phyloP scores from a whole-genome alignment of 2,329 filamentous ascomycete genomes.

The Coniochaeta sp. region DNA sequence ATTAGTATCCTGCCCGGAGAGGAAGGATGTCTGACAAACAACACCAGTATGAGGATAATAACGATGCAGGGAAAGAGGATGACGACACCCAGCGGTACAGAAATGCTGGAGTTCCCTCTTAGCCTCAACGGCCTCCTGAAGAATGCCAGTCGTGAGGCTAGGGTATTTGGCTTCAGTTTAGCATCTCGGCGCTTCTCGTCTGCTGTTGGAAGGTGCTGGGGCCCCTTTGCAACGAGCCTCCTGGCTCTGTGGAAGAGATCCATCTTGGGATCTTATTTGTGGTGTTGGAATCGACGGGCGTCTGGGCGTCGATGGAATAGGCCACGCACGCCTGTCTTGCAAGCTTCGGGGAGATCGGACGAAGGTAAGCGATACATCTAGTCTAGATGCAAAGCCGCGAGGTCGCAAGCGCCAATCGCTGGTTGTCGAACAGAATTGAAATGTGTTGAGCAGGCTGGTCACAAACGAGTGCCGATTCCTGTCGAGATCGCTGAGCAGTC shows the following conservation, averaged over 20 bases:
- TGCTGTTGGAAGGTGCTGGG: conserved; percentile 38
- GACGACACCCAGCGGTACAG: conserved; percentile 86
- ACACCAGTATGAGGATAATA: conserved; percentile 79
- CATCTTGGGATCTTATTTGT: conserved; percentile 27
- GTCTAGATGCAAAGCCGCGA: not conserved
- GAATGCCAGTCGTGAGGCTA: conserved; percentile 60
- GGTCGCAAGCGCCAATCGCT: not conserved
- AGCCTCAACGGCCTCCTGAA: conserved; percentile 81
- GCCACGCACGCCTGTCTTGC: not conserved
- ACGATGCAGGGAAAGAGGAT: conserved; percentile 89
- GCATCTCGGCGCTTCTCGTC: conserved; percentile 38
- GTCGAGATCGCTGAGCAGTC: not conserved
- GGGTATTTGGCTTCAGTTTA: conserved; percentile 25
- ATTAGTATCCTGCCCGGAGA: conserved; percentile 77
- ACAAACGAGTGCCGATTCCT: not conserved
- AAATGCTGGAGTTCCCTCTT: conserved; percentile 85
- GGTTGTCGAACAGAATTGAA: not conserved
- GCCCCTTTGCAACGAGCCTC: conserved; percentile 36
- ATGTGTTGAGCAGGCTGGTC: not conserved
- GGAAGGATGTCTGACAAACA: conserved; percentile 83
- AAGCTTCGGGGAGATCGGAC: not conserved
- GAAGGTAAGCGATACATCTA: not conserved
- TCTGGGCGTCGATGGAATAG: not conserved
- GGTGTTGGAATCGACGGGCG: not conserved
- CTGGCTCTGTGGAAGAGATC: conserved; percentile 51